phyloP scores from a whole-genome alignment of 768 basidiomycete genomes.

The Termitomyces sp. region DNA sequence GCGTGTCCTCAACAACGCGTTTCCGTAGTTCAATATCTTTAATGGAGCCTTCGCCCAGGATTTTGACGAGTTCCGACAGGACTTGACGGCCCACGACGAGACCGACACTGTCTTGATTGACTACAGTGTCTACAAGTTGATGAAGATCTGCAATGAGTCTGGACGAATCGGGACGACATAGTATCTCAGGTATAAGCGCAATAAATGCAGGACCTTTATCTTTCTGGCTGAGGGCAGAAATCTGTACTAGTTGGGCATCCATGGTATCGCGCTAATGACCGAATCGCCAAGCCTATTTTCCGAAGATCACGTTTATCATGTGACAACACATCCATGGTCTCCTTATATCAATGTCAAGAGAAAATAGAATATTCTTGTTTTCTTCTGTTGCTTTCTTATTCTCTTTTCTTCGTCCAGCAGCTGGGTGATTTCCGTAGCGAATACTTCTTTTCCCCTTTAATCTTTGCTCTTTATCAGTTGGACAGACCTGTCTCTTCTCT shows the following conservation, averaged over 20 bases:
- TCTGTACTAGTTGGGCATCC: slow-evolving; percentile 63
- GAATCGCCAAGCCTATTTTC: no score
- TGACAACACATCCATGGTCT: background rate
- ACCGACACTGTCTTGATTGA: slow-evolving; percentile 76
- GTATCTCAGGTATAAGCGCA: slow-evolving; percentile 58
- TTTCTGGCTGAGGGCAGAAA: slow-evolving; percentile 66
- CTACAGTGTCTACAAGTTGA: slow-evolving; percentile 70
- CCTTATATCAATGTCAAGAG: background rate
- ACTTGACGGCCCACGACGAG: slow-evolving; percentile 88
- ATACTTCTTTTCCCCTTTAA: background rate
- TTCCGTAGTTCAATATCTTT: slow-evolving; percentile 55
- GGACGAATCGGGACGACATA: slow-evolving; percentile 45
- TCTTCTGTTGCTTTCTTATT: background rate
- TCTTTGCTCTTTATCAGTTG: background rate
- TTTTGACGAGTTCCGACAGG: slow-evolving; percentile 76
- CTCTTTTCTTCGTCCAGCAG: background rate
- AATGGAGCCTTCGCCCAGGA: slow-evolving; percentile 51
- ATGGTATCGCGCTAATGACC: slow-evolving; percentile 26
- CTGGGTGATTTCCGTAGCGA: background rate
- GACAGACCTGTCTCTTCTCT: background rate
- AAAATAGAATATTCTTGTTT: background rate
- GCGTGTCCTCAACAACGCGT: slow-evolving; percentile 69
- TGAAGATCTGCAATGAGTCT: slow-evolving; percentile 54
- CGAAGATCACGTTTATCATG: background rate
- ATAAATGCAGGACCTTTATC: slow-evolving; percentile 79